These are phyloP conservation scores for Falciphora oryzae DNA, from an alignment of 2,329 filamentous ascomycete species.

Conservation along the genomic window DNA sequence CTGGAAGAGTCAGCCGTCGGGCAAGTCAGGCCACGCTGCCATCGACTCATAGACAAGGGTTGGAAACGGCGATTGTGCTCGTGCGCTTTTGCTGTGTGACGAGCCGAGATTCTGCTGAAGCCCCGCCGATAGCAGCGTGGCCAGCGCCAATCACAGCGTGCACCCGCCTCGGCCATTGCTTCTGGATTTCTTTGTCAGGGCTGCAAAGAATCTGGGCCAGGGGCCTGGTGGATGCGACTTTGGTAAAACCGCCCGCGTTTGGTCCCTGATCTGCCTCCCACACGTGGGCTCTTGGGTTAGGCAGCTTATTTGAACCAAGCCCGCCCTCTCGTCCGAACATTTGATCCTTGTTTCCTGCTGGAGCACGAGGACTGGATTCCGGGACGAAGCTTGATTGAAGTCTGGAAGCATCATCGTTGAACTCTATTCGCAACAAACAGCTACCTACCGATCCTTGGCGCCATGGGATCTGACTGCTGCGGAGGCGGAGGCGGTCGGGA, in stretches of 20 bases:
- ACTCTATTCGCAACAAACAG: background rate
- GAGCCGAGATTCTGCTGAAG: too few relatives aligned
- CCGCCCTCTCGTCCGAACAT: background rate
- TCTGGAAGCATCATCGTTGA: background rate
- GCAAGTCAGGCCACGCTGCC: too few relatives aligned
- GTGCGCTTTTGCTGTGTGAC: too few relatives aligned
- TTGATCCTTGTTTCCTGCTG: background rate
- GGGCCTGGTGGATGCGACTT: background rate
- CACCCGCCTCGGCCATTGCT: background rate
- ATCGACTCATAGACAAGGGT: too few relatives aligned
- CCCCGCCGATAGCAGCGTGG: too few relatives aligned
- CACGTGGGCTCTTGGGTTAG: background rate
- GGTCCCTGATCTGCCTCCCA: background rate
- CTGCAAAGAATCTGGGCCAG: too few relatives aligned
- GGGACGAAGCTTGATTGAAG: background rate
- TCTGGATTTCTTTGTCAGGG: background rate
- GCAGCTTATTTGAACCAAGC: background rate
- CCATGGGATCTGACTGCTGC: constrained; percentile 10
- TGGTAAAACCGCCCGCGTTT: background rate
- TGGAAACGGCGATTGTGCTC: too few relatives aligned
- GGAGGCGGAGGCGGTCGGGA: background rate
- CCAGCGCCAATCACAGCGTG: background rate
- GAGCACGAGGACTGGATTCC: background rate
- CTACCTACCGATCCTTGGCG: background rate
- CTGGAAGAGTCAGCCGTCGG: too few relatives aligned